phyloP scores from a whole-genome alignment of 805 yeast species.

The Zygotorulaspora chibaensis region DNA sequence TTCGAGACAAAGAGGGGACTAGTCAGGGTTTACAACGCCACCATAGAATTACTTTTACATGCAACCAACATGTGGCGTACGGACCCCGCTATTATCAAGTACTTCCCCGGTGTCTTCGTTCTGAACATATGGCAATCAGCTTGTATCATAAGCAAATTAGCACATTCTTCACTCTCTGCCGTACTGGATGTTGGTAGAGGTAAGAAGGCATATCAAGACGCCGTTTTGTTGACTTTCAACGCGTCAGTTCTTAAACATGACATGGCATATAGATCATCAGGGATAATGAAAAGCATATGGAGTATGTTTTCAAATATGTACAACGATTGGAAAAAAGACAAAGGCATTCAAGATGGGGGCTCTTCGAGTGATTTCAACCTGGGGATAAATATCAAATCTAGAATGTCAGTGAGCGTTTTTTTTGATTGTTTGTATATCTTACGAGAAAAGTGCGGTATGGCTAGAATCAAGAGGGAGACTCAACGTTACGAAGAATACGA shows the following conservation, averaged over 20 bases:
- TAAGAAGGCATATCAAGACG: conserved; percentile 59
- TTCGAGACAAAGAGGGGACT: conserved; percentile 70
- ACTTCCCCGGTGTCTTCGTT: conserved; percentile 79
- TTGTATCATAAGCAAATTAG: conserved; percentile 71
- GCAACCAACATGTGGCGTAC: conserved; percentile 55
- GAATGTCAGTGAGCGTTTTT: conserved; percentile 90
- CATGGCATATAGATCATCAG: conserved; percentile 87
- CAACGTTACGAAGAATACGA: conserved; percentile 23
- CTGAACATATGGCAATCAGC: conserved; percentile 90
- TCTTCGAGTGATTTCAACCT: conserved; percentile 33
- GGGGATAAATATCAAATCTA: conserved; percentile 59
- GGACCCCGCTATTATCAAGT: conserved; percentile 61
- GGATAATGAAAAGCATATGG: conserved; percentile 94
- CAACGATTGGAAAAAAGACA: conserved; percentile 42
- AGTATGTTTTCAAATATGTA: conserved; percentile 68
- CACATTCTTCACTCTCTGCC: conserved; percentile 67
- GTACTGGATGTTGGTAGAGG: conserved; percentile 70
- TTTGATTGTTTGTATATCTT: conserved; percentile 85
- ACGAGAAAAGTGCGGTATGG: conserved; percentile 85
- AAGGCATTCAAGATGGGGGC: conserved; percentile 27
- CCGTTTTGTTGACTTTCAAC: conserved; percentile 62
- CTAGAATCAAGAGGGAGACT: conserved; percentile 47
- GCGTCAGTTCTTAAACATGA: conserved; percentile 90
- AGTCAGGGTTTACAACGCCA: conserved; percentile 74
- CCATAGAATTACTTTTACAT: conserved; percentile 66